A percentile compares a stretch with the other conserved stretches of the same genome.
Conservation (phyloP, 192 early-diverging fungal species). For the Podila epicladia region DNA sequence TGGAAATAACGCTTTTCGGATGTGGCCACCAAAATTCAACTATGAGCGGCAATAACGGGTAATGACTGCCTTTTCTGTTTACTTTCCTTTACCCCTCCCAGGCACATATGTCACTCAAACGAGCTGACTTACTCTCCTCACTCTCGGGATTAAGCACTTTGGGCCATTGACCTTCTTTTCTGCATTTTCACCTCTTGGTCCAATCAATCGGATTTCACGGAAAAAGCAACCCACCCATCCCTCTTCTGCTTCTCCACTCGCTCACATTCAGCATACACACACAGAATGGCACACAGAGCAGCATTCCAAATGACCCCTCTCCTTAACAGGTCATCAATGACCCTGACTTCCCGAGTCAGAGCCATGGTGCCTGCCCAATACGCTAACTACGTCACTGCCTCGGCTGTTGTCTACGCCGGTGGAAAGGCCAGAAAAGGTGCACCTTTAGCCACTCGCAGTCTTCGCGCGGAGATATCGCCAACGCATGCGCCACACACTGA, state of each 20-base stretch:
- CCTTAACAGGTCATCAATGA: slow-evolving; percentile 31
- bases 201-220: background rate
- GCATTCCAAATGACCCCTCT: slow-evolving; percentile 21
- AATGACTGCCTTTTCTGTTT: slow-evolving; percentile 2
- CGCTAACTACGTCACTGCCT: slow-evolving; percentile 51
- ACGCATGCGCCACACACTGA: no score
- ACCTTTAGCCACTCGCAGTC: background rate
- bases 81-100: background rate
- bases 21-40: no score
- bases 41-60: background rate
- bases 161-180: no score
- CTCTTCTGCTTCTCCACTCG: background rate
- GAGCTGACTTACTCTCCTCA: background rate
- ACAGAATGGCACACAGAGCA: slow-evolving; percentile 36
- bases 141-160: background rate
- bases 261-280: background rate
- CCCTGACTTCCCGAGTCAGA: slow-evolving; percentile 28
- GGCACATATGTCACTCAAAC: background rate
- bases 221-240: background rate
- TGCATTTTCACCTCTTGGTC: no score
- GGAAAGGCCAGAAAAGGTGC: slow-evolving; percentile 43
- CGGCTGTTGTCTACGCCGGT: slow-evolving; percentile 37
- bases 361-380: slow-evolving; percentile 38
- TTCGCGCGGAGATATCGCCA: no score
- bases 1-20: background rate